Evolutionary conservation across 148 eudicot genomes (phyloP).

Genomic region (Nepenthes mirabilis): DNA sequence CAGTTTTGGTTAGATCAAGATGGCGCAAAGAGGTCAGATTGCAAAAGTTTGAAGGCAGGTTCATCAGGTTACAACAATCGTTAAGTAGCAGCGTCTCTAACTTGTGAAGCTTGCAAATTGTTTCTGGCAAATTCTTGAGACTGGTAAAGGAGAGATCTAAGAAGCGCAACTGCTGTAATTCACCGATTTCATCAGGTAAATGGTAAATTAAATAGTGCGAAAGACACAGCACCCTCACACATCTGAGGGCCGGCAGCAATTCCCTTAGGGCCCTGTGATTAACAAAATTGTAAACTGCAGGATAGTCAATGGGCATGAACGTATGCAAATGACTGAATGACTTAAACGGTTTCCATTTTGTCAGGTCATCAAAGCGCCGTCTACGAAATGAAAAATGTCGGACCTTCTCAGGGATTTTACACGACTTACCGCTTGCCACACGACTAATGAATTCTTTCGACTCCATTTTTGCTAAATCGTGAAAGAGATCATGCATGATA

Average conservation of each 20-base stretch:
- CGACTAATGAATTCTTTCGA: neutral
- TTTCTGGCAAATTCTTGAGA: slow-evolving; percentile 2
- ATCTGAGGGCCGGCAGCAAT: neutral
- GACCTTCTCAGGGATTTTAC: neutral
- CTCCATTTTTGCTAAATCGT: slow-evolving; percentile 1
- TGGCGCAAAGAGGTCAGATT: neutral
- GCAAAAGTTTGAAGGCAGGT: neutral
- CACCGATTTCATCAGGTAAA: neutral
- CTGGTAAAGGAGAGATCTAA: slow-evolving; percentile 8
- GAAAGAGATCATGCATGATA: slow-evolving; percentile 6
- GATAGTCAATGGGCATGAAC: neutral
- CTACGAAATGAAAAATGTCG: slow-evolving; percentile 1
- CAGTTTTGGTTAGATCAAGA: neutral
- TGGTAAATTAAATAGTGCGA: neutral
- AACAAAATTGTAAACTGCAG: neutral
- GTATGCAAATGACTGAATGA: neutral
- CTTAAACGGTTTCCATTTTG: neutral
- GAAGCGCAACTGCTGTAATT: slow-evolving; percentile 9
- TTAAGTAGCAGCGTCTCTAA: slow-evolving; percentile 3
- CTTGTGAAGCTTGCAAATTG: slow-evolving; percentile 7
- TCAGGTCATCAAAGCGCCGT: neutral
- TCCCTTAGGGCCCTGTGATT: neutral
- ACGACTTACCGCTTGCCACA: neutral
- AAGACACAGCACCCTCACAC: slow-evolving; percentile 7
- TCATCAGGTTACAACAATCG: neutral